Conservation (phyloP, 768 basidiomycete genomes). For the Phaffia australis region DNA sequence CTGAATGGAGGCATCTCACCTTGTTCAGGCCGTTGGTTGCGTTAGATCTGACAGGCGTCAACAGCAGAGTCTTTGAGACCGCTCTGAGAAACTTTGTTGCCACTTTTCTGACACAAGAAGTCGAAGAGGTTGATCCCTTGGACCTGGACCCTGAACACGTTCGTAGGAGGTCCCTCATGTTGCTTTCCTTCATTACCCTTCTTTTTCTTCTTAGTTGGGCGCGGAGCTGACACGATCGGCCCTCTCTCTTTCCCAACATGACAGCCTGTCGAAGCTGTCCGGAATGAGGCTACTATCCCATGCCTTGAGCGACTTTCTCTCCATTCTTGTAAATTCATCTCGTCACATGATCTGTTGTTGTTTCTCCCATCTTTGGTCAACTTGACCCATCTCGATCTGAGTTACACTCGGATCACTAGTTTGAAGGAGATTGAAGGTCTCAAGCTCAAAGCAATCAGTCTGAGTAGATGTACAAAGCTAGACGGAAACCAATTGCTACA, state of each 20-base stretch:
- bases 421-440: conserved; percentile 27
- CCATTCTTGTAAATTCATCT: conserved; percentile 35
- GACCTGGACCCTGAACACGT: conserved; percentile 35
- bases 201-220: neutral
- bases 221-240: neutral
- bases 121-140: conserved; percentile 38
- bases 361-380: conserved; percentile 33
- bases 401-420: conserved; percentile 34
- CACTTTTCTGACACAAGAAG: conserved; percentile 41
- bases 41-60: conserved; percentile 86
- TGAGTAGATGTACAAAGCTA: conserved; percentile 75
- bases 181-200: conserved; percentile 34
- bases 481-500: conserved; percentile 16
- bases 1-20: conserved; percentile 32
- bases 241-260: neutral
- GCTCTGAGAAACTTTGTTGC: conserved; percentile 74
- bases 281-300: conserved; percentile 50
- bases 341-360: conserved; percentile 25
- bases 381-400: conserved; percentile 39
- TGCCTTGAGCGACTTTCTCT: conserved; percentile 34
- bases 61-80: conserved; percentile 77
- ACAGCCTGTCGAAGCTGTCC: conserved; percentile 31
- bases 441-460: conserved; percentile 63
- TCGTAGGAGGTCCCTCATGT: conserved; percentile 40
- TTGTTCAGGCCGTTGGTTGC: conserved; percentile 63